A percentile compares a stretch with the other conserved stretches of the same genome.
These are phyloP conservation scores for Thymus quinquecostatus DNA, from an alignment of 257 asterid genomes.

Conservation along the genomic window DNA sequence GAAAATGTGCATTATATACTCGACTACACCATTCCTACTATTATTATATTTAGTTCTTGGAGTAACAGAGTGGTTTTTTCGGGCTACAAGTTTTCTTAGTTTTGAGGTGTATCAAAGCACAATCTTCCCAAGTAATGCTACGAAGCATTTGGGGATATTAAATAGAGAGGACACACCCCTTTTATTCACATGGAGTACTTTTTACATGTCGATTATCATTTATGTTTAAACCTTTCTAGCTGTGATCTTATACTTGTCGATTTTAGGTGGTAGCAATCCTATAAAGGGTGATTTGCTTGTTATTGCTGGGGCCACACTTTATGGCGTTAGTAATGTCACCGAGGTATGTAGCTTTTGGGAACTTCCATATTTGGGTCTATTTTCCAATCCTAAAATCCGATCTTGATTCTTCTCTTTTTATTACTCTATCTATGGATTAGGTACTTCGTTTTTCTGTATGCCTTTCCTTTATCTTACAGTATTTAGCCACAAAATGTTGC, in stretches of 20 bases:
- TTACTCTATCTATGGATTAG: background rate
- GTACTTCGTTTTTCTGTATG: background rate
- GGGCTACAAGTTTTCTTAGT: background rate
- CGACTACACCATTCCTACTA: too few relatives aligned
- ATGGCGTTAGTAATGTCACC: constrained; percentile 82
- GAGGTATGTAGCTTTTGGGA: constrained; percentile 57
- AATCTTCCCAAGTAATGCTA: background rate
- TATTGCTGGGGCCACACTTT: constrained; percentile 85
- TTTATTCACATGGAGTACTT: background rate
- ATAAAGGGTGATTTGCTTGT: constrained; percentile 81
- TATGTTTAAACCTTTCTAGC: background rate
- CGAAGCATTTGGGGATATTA: background rate
- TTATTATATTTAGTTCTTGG: background rate
- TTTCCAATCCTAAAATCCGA: background rate
- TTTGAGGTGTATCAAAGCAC: background rate
- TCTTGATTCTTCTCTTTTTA: background rate
- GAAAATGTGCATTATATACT: background rate
- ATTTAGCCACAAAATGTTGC: background rate
- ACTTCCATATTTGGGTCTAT: constrained; percentile 6
- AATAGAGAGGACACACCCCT: background rate
- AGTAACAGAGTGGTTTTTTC: background rate
- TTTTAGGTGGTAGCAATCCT: constrained; percentile 81
- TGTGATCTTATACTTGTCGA: constrained; percentile 27
- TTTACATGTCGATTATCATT: background rate
- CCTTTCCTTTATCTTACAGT: background rate